phyloP scores from a whole-genome alignment of 1,139 yeast genomes.

The Kodamaea ohmeri region DNA sequence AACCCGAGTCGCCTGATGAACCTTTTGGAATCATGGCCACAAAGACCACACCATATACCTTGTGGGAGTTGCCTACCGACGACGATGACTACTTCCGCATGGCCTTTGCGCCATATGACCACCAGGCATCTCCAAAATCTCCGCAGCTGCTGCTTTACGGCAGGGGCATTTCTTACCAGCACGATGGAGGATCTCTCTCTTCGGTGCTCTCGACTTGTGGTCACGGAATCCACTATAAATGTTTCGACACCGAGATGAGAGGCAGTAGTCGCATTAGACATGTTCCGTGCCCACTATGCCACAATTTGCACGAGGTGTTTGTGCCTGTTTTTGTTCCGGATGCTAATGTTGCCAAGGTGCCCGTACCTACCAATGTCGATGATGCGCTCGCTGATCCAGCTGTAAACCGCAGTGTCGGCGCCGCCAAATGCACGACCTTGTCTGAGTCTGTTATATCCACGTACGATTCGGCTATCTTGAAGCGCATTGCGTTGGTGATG shows the following conservation, averaged over 20 bases:
- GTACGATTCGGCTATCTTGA: neutral
- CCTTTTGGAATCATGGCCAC: conserved; percentile 56
- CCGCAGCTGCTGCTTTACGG: conserved; percentile 29
- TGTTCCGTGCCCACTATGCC: conserved; percentile 64
- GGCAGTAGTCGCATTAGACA: conserved; percentile 15
- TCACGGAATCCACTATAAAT: conserved; percentile 62
- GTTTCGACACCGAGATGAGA: conserved; percentile 34
- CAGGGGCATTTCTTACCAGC: conserved; percentile 22
- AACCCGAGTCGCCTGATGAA: conserved; percentile 43
- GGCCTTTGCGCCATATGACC: conserved; percentile 31
- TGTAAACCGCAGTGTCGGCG: no score
- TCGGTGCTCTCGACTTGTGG: conserved; percentile 59
- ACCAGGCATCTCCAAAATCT: conserved; percentile 15
- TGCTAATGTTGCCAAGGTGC: neutral
- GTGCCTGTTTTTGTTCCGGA: conserved; percentile 37
- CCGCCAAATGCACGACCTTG: neutral
- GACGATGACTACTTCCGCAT: conserved; percentile 6
- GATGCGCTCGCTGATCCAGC: neutral
- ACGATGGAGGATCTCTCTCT: neutral
- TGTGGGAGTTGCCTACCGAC: conserved; percentile 47
- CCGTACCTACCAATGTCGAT: neutral
- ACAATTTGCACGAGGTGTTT: conserved; percentile 45
- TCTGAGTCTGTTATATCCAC: neutral
- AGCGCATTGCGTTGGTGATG: neutral
- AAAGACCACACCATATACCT: conserved; percentile 34